Evolutionary conservation across 768 basidiomycete genomes (phyloP), one percentile per base, ranked within the genome.

Genomic region (Podaxis pistillaris): DNA sequence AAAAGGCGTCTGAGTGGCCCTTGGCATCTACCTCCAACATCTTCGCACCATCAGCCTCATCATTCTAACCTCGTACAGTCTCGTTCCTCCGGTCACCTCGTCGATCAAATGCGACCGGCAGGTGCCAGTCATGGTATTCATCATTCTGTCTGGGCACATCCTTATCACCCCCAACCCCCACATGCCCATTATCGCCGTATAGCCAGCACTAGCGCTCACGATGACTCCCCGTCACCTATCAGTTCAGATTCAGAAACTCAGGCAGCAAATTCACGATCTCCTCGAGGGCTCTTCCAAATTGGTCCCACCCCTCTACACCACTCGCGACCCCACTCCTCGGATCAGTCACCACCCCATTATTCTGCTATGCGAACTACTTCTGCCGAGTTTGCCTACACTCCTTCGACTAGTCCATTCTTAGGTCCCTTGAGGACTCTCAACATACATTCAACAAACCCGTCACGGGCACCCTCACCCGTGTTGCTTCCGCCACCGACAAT

Each of bases 341-440:
- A 71, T 58, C 70, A 71, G 49, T 75, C 74, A 3, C 75, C 74
- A 19, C 73, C 74, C 13, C 68, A 73, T 51, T 72, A 73, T 41
- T 72, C 74, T 15, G 67, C 72, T 44, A 65, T 72, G 22, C 64
- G 73, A 55, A 72, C 70, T 7, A 71, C 72, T 26, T 68, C 65
- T 62, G 65, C 70, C 56, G 78, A 78, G 38, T 72, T 78, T 66
- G 66, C 76, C 9, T 78, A 82, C 68, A 91, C 91, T 0, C 91
- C 91, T 1, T 88, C 86, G 19, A 87, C 90, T 1, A 90, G 88
- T 63, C 91, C 91, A 0, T 92, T 93, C 81, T 83, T 93, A 22
- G 91, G 88, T 0, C 89, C 90, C 1, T 74, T 93, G 66, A 82
- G 88, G 58, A 88, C 87, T 5, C 81, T 93, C 62, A 87, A 91